These are phyloP conservation scores for Macrophomina tecta DNA, from an alignment of 2,329 filamentous ascomycete genomes.

Conservation along the genomic window DNA sequence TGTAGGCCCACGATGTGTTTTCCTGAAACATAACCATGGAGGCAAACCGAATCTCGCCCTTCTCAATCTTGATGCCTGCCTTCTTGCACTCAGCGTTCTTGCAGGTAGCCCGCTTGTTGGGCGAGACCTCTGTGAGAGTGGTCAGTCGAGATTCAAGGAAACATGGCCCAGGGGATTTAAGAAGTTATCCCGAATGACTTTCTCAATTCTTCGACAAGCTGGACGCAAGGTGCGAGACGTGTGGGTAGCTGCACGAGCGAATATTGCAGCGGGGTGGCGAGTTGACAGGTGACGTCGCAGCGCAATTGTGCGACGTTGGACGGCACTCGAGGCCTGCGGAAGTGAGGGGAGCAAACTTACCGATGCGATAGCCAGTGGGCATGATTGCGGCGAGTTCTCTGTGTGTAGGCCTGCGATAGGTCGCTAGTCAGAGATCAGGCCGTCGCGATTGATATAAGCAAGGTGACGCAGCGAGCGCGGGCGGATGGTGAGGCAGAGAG, in stretches of 20 bases:
- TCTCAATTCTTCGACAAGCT: no score
- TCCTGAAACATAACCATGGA: conserved; percentile 69
- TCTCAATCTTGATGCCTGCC: conserved; percentile 70
- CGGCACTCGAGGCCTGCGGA: background rate
- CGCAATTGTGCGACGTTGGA: background rate
- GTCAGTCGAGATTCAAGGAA: conserved; percentile 18
- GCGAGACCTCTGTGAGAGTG: conserved; percentile 67
- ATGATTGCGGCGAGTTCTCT: conserved; percentile 21
- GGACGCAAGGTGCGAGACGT: no score
- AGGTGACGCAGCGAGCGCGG: background rate
- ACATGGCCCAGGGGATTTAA: no score
- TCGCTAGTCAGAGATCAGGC: conserved; percentile 6
- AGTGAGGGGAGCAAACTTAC: conserved; percentile 23
- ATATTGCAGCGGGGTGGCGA: conserved; percentile 9
- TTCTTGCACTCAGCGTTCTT: conserved; percentile 76
- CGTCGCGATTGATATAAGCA: conserved; percentile 5
- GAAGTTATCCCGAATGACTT: no score
- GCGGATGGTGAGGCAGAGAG: background rate
- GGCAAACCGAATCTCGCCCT: conserved; percentile 80
- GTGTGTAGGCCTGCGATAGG: background rate
- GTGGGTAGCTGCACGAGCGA: background rate
- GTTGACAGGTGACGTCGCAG: conserved; percentile 13
- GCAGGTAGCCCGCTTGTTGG: conserved; percentile 75
- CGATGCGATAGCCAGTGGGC: conserved; percentile 27
- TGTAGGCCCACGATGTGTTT: conserved; percentile 74